phyloP scores from a whole-genome alignment of 1,139 yeast genomes.

The Meyerozyma sp. region DNA sequence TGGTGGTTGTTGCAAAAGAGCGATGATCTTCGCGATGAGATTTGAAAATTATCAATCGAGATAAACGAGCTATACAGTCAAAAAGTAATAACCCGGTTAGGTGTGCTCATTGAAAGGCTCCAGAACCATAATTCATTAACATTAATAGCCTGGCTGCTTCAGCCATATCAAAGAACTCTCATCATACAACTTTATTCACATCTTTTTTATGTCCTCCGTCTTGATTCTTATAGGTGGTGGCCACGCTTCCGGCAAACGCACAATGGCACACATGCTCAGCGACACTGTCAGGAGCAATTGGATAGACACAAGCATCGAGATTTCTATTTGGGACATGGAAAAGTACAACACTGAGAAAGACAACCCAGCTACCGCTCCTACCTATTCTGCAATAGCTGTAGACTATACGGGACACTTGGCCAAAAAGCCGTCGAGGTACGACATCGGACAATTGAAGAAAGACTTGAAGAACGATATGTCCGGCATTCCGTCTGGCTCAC shows the following conservation, averaged over 20 bases:
- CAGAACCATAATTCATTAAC: not conserved
- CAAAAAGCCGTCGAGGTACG: conserved; percentile 37
- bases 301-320: not conserved
- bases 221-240: conserved; percentile 65
- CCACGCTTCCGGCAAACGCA: conserved; percentile 61
- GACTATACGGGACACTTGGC: conserved; percentile 16
- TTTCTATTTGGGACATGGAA: conserved; percentile 8
- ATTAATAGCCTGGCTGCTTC: not conserved
- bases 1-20: conserved; percentile 1
- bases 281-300: conserved; percentile 18
- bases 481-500: conserved; percentile 9
- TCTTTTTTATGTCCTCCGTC: not conserved
- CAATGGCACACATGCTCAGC: conserved; percentile 29
- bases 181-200: not conserved
- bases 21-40: conserved; percentile 2
- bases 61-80: too few relatives aligned
- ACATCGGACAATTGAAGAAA: conserved; percentile 21
- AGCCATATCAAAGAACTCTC: not conserved
- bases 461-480: conserved; percentile 10
- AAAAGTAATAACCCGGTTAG: too few relatives aligned
- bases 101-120: not conserved
- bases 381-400: conserved; percentile 27
- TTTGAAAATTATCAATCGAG: not conserved
- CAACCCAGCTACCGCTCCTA: not conserved
- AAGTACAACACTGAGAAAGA: conserved; percentile 1